Percentiles rank a stretch among this genome's conserved stretches.
These are phyloP conservation scores for Spathaspora hagerdaliae DNA, from an alignment of 805 yeast species.

Conservation along the genomic window DNA sequence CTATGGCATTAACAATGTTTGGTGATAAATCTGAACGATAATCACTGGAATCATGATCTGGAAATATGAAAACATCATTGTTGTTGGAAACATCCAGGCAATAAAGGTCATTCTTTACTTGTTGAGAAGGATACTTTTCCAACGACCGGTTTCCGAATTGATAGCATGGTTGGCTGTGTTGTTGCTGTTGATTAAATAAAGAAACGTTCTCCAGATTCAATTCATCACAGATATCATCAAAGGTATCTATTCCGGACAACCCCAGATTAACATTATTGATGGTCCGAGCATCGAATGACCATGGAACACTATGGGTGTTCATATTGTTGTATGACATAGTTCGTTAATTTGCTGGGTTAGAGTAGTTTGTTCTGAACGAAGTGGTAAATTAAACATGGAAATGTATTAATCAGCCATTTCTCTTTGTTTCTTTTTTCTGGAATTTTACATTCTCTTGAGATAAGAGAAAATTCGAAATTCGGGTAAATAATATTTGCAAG, in stretches of 20 bases:
- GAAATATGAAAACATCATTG: neutral
- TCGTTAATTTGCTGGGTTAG: no score
- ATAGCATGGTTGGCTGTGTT: neutral
- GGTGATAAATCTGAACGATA: conserved; percentile 5
- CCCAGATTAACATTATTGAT: neutral
- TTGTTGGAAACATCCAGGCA: neutral
- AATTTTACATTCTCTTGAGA: no score
- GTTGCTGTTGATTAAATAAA: conserved; percentile 8
- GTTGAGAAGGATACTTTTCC: neutral
- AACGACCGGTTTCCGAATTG: neutral
- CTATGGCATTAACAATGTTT: neutral
- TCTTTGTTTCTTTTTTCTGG: no score
- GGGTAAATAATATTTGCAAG: no score
- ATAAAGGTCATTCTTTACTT: neutral
- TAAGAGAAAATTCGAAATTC: no score
- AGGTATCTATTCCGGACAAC: neutral
- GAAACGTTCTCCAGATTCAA: conserved; percentile 11
- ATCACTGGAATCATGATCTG: neutral
- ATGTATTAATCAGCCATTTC: no score
- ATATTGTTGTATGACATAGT: neutral
- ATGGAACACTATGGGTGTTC: neutral
- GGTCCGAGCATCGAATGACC: neutral
- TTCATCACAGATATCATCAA: conserved; percentile 4
- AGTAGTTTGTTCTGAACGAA: no score
- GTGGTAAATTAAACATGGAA: neutral